phyloP scores from a whole-genome alignment of 345 rosid genomes.

The Nephelium lappaceum region DNA sequence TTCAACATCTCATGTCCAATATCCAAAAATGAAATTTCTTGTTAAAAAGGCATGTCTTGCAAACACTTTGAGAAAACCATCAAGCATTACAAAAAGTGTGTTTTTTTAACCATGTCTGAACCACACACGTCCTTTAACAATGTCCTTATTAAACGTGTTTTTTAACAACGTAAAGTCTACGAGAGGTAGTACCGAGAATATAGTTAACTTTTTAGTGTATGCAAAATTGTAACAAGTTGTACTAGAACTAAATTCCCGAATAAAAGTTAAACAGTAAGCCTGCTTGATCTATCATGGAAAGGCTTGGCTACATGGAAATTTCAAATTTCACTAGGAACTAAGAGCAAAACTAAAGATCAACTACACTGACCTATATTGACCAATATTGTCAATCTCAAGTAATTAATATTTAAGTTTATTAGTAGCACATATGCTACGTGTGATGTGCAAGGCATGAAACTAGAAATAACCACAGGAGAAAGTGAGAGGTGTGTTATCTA shows the following conservation, averaged over 20 bases:
- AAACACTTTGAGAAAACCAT: not conserved
- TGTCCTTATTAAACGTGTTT: not conserved
- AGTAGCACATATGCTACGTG: not conserved
- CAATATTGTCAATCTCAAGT: not conserved
- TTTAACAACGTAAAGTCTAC: not conserved
- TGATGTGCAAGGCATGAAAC: not conserved
- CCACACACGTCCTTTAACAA: not conserved
- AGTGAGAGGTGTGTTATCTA: not conserved
- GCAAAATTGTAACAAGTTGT: not conserved
- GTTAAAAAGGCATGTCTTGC: not conserved
- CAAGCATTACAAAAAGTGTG: not conserved
- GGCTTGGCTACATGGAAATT: not conserved
- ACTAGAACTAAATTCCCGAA: not conserved
- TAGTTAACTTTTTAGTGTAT: not conserved
- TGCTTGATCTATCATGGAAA: not conserved
- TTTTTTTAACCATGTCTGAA: not conserved
- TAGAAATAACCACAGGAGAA: not conserved
- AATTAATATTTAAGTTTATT: not conserved
- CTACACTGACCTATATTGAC: not conserved
- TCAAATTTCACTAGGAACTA: not conserved
- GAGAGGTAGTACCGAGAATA: not conserved
- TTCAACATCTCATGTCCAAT: not conserved
- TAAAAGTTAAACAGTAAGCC: not conserved
- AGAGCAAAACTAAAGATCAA: not conserved
- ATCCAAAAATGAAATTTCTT: conserved; percentile 4